These are phyloP conservation scores for Elsinoe australis DNA, from an alignment of 2,329 filamentous ascomycete genomes.

Conservation along the genomic window DNA sequence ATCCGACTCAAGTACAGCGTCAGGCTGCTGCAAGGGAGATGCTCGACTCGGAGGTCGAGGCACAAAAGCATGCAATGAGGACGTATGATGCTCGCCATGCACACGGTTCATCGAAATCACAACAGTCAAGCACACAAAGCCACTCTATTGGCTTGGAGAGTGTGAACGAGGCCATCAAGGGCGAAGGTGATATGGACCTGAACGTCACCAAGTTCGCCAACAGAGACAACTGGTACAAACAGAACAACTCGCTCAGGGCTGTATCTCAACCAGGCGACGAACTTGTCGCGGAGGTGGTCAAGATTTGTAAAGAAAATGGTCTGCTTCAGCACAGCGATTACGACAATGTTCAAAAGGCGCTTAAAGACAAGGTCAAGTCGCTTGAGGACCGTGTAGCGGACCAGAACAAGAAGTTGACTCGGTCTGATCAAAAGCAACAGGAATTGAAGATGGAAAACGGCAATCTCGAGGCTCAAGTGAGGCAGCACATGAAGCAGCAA, in stretches of 20 bases:
- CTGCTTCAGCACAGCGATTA: slow-evolving; percentile 12
- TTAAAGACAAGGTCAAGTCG: slow-evolving; percentile 2
- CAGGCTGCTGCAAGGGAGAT: slow-evolving; percentile 10
- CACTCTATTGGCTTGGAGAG: too few species aligned
- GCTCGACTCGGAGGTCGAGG: slow-evolving; percentile 3
- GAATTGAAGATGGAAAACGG: slow-evolving; percentile 7
- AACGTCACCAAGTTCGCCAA: slow-evolving; percentile 32
- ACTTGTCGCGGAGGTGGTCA: background rate
- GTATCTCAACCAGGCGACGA: background rate
- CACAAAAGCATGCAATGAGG: slow-evolving; percentile 11
- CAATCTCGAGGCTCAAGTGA: slow-evolving; percentile 3
- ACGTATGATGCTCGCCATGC: slow-evolving; percentile 9
- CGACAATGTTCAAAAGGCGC: slow-evolving; percentile 5
- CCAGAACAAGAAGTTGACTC: background rate
- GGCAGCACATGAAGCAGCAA: slow-evolving; percentile 6
- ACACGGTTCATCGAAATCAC: background rate
- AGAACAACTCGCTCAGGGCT: slow-evolving; percentile 21
- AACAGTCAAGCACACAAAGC: too few species aligned
- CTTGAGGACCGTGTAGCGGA: slow-evolving; percentile 1
- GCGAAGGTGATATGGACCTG: slow-evolving; percentile 33
- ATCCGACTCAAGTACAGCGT: background rate
- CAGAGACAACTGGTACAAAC: slow-evolving; percentile 34
- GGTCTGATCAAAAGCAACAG: background rate
- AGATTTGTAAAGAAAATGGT: slow-evolving; percentile 15
- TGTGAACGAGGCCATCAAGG: too few species aligned